A percentile compares a stretch with the other conserved stretches of the same genome.
phyloP scores from a whole-genome alignment of 768 basidiomycete species.

The Pholiota microspora region DNA sequence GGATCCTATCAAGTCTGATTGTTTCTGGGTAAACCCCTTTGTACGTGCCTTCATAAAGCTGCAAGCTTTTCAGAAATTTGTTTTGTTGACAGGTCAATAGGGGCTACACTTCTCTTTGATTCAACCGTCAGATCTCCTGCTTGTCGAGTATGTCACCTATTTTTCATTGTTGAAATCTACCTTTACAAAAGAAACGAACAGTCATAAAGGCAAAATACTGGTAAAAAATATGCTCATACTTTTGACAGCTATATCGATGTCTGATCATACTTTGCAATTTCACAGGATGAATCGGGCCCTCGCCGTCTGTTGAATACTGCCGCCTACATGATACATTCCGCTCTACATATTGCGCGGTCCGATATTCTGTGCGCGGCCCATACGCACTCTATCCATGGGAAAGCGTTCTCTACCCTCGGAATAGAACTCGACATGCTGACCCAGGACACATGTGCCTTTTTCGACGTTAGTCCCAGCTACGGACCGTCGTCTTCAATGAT shows the following conservation, averaged over 20 bases:
- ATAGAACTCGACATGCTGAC: conserved; percentile 39
- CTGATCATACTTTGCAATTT: conserved; percentile 2
- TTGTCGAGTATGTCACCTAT: conserved; percentile 37
- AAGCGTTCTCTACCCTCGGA: conserved; percentile 47
- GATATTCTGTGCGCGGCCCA: conserved; percentile 47
- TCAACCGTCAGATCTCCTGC: conserved; percentile 40
- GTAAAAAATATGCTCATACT: conserved; percentile 7
- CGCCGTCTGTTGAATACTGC: conserved; percentile 29
- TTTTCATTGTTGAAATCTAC: neutral
- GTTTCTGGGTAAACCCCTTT: conserved; percentile 51
- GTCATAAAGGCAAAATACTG: conserved; percentile 26
- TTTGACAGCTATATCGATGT: neutral
- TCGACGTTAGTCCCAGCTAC: conserved; percentile 25
- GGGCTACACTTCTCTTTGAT: conserved; percentile 46
- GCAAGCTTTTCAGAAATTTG: neutral
- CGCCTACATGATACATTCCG: conserved; percentile 38
- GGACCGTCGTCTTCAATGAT: conserved; percentile 6
- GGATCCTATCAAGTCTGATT: conserved; percentile 39
- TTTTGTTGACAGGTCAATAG: conserved; percentile 15
- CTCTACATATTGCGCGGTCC: conserved; percentile 45
- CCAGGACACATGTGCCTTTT: conserved; percentile 44
- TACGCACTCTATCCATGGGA: conserved; percentile 47
- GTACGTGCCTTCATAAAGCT: conserved; percentile 20
- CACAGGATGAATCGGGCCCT: conserved; percentile 29
- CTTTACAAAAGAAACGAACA: conserved; percentile 8